Base-by-base conservation (phyloP, 345 rosid genomes). In the Melaleuca alternifolia region DNA sequence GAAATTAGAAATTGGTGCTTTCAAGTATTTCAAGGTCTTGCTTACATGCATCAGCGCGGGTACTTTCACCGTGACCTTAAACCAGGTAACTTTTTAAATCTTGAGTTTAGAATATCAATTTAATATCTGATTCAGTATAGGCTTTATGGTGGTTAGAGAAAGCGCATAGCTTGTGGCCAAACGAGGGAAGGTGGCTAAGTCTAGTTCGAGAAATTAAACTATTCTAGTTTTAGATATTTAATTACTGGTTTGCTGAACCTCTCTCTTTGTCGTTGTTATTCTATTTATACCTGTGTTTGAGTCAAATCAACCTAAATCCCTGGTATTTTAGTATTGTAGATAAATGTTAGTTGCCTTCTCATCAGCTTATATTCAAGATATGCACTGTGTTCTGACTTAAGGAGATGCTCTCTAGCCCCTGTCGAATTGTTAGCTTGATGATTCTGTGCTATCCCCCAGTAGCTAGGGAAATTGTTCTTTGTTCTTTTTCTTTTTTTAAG, bases 61-160 rank as follows among this genome's bases (percentile, higher is more conserved):
- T 96, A 96, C 88, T 97, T 97, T 85, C 99, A 97, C 89, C 99
- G 99, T 81, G 99, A 97, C 89, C 96, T 97, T 83, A 97, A 97
- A 93, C 99, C 99, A 88, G 99, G 99, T 97, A 93, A 86, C n/a
- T 85, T 24, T 82, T 33, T 23, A 54, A 30, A 50, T 46, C 59
- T 56, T 24, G 41, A 85, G 15, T 88, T 57, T 24, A 21, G 81
- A 37, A 41, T 20, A 37, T 71, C 37, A 59, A 71, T 18, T 71
- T 71, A 9, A 37, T 71, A 48, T 37, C 24, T 71, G 81, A 71
- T 71, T 71, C 44, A 71, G 81, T 41, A 71, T 37, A 24, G 11
- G 81, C 81, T 52, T 10, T 18, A n/a, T 50, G 28, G 24, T 52
- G 51, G 24, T 57, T 61, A 52, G n/a, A 33, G 46, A n/a, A 53